These are phyloP conservation scores for Vigna trinervia DNA, from an alignment of 306 rosid genomes.

Conservation along the genomic window DNA sequence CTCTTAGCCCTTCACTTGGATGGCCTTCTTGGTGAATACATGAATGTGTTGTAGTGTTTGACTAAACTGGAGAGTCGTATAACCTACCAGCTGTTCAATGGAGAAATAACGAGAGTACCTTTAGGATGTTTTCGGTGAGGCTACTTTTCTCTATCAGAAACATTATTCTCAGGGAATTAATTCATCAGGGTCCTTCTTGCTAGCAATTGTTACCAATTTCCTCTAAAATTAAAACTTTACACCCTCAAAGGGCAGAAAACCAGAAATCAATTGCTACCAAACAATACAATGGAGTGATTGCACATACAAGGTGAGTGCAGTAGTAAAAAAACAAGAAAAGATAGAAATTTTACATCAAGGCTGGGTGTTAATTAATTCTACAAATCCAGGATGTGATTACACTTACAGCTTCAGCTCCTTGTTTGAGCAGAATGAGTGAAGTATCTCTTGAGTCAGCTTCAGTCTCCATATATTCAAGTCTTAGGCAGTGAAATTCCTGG, in stretches of 20 bases:
- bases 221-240: background rate
- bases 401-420: slow-evolving; percentile 57
- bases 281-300: background rate
- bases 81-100: no score
- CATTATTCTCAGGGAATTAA: no score
- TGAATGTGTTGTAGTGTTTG: no score
- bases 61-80: no score
- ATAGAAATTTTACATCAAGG: background rate
- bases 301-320: background rate
- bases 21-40: no score
- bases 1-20: slow-evolving; percentile 43
- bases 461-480: slow-evolving; percentile 30
- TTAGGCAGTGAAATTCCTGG: slow-evolving; percentile 15
- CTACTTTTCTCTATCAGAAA: no score
- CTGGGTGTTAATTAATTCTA: slow-evolving; percentile 11
- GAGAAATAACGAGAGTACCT: no score
- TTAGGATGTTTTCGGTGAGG: no score
- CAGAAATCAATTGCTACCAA: slow-evolving; percentile 2
- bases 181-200: no score
- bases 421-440: slow-evolving; percentile 45
- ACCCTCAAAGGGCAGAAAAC: background rate
- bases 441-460: slow-evolving; percentile 33
- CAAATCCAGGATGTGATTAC: slow-evolving; percentile 5
- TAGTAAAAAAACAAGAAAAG: slow-evolving; percentile 12
- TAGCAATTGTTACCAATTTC: background rate